phyloP scores from a whole-genome alignment of 176 grass and related monocot species.

The Ampelocalamus luodianensis region DNA sequence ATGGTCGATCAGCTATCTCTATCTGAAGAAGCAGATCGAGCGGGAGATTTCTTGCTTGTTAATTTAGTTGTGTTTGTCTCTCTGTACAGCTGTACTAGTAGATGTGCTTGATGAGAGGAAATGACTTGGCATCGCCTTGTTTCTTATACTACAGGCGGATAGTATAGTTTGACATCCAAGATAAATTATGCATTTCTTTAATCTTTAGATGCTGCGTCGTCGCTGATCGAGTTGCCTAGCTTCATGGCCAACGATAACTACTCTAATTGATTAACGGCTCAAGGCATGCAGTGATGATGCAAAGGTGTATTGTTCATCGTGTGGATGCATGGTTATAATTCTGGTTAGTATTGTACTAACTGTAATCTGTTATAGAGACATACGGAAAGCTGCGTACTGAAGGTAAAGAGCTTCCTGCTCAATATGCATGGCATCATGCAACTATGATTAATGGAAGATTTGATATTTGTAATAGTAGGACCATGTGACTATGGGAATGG shows the following conservation, averaged over 20 bases:
- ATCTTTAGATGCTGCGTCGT: background rate
- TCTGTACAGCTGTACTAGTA: background rate
- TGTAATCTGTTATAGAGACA: too few species aligned
- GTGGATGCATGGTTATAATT: background rate
- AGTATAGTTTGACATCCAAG: background rate
- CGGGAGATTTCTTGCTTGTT: background rate
- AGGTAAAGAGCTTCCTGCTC: background rate
- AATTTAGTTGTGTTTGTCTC: too few species aligned
- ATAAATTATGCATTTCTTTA: background rate
- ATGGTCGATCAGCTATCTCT: too few species aligned
- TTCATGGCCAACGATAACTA: background rate
- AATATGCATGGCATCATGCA: background rate
- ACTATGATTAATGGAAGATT: background rate
- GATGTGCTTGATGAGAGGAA: background rate
- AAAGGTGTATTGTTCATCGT: background rate
- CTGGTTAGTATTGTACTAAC: background rate
- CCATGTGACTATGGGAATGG: background rate
- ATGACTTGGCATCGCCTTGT: background rate
- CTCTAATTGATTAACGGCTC: too few species aligned
- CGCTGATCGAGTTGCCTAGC: background rate
- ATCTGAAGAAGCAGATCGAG: too few species aligned
- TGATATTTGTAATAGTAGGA: background rate
- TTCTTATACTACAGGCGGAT: background rate
- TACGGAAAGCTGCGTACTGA: background rate
- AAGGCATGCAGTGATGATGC: too few species aligned